These are phyloP conservation scores for Linderina pennispora DNA, from an alignment of 192 early-diverging fungal species.

Conservation along the genomic window DNA sequence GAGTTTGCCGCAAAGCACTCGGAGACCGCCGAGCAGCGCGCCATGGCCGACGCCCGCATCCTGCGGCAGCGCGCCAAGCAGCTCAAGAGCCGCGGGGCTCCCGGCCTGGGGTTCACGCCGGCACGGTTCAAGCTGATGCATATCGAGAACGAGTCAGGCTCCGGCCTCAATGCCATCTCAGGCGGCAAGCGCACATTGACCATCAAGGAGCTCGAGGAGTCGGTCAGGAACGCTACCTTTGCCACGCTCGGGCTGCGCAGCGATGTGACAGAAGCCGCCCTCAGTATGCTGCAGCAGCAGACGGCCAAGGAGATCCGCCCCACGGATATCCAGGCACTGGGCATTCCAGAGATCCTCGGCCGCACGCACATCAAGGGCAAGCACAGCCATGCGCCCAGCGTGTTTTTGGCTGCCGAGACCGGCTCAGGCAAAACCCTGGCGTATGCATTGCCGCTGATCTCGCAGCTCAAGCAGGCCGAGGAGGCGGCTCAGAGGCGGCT, in stretches of 20 bases:
- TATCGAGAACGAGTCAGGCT: slow-evolving; percentile 49
- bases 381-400: slow-evolving; percentile 18
- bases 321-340: slow-evolving; percentile 79
- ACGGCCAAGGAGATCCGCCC: slow-evolving; percentile 47
- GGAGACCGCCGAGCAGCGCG: slow-evolving; percentile 7
- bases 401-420: slow-evolving; percentile 81
- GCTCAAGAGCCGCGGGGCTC: slow-evolving; percentile 14
- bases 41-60: slow-evolving; percentile 26
- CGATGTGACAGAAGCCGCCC: slow-evolving; percentile 47
- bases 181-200: neutral
- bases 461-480: slow-evolving; percentile 66
- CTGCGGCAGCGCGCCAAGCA: slow-evolving; percentile 27
- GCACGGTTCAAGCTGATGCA: slow-evolving; percentile 53
- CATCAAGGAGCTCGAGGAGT: slow-evolving; percentile 12
- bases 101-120: slow-evolving; percentile 55
- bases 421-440: slow-evolving; percentile 91
- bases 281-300: slow-evolving; percentile 18
- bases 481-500: slow-evolving; percentile 45
- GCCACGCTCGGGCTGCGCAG: slow-evolving; percentile 57
- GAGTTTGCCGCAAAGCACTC: slow-evolving; percentile 20
- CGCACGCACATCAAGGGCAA: slow-evolving; percentile 9
- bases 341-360: slow-evolving; percentile 65
- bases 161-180: slow-evolving; percentile 23
- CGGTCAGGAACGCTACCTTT: slow-evolving; percentile 39
- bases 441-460: slow-evolving; percentile 74